Percentiles rank a stretch among this genome's conserved stretches.
Evolutionary conservation across 768 basidiomycete genomes (phyloP).

Genomic region (Tricholoma flavovirens): DNA sequence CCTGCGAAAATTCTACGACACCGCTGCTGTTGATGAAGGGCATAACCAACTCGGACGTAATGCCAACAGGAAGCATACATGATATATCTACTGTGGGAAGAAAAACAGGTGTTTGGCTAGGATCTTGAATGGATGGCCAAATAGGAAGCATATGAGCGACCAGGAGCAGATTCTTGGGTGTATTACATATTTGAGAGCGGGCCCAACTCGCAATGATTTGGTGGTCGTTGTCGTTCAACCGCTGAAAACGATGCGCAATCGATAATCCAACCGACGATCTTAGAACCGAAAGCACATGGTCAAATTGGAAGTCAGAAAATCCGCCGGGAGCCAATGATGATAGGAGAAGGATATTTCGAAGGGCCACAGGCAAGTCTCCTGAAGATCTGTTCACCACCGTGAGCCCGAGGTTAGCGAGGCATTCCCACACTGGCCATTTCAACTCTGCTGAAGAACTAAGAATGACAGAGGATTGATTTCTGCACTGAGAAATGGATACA

Average conservation of each 20-base stretch:
- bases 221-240: constrained; percentile 14
- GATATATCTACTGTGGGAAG: constrained; percentile 13
- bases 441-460: constrained; percentile 9
- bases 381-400: constrained; percentile 16
- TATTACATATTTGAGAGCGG: constrained; percentile 12
- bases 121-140: constrained; percentile 19
- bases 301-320: constrained; percentile 11
- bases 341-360: constrained; percentile 14
- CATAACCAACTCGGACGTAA: constrained; percentile 5
- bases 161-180: constrained; percentile 5
- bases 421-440: constrained; percentile 12
- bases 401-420: constrained; percentile 19
- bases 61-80: constrained; percentile 16
- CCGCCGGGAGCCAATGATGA: neutral
- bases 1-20: neutral
- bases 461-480: constrained; percentile 20
- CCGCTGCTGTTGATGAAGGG: constrained; percentile 2
- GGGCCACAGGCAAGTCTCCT: constrained; percentile 10
- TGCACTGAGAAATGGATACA: constrained; percentile 28
- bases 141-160: constrained; percentile 28
- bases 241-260: constrained; percentile 7
- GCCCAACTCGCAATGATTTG: constrained; percentile 28
- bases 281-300: constrained; percentile 14
- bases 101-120: neutral
- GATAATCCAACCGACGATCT: neutral